Evolutionary conservation across 257 asterid genomes (phyloP), one percentile per base, ranked within the genome.

Genomic region (Buddleja alternifolia): DNA sequence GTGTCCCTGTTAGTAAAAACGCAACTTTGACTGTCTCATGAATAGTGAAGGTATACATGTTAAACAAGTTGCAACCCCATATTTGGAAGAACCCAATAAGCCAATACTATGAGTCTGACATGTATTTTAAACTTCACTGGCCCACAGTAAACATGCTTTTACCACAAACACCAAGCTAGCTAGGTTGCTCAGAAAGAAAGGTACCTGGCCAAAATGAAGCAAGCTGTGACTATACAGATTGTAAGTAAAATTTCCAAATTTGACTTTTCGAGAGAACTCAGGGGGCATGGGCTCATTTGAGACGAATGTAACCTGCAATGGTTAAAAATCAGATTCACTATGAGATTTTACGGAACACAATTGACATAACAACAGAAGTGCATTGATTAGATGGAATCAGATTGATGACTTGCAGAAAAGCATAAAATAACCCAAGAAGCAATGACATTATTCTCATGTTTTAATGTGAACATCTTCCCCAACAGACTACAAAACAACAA

Each of bases 201-300:
- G 50, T 65, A 90, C 99, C 99, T 90, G 99, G 66, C 99, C 99
- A 80, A 82, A 91, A 60, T 94, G 92, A 73, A 91, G 99, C 80
- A 94, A 83, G 87, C 99, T 94, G 86, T 91, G 95, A 82, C 99
- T 94, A 69, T 94, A 94, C 8, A 94, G 83, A 46, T 81, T 84
- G 82, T 94, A 91, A 41, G 92, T 84, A 66, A 76, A 80, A 81
- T 94, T 91, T 71, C 97, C 88, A 66, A 79, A 91, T 70, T 77
- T 83, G 45, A 94, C 63, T 16, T 59, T 75, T 47, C 85, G 85
- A 73, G 89, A 77, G 78, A 80, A 89, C 60, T 86, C 93, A 23
- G 82, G 81, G 68, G 97, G 97, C 80, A 89, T 68, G 47, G 83
- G 86, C 85, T 94, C 96, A 67, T 80, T 72, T 9, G 99, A 77